Evolutionary conservation across 495 filamentous ascomycete species (phyloP).

Genomic region (Penicilliopsis zonata): DNA sequence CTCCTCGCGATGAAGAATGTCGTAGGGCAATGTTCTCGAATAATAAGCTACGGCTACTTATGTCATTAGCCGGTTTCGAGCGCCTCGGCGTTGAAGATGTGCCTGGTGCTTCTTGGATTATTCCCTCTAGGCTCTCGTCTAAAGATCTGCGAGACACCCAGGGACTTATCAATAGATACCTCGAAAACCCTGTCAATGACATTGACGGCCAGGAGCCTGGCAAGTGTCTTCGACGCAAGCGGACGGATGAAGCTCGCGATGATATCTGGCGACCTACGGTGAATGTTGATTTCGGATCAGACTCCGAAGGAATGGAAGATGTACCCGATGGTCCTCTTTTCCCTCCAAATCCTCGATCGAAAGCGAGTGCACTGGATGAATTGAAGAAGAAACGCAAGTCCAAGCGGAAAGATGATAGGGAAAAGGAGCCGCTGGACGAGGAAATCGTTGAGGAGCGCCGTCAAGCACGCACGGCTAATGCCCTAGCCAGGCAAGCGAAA

Average conservation of each 20-base stretch:
- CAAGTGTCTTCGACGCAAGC: conserved; percentile 63
- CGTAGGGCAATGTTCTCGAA: conserved; percentile 76
- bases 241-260: conserved; percentile 30
- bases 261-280: conserved; percentile 20
- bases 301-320: conserved; percentile 45
- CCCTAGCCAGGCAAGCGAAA: conserved; percentile 53
- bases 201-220: conserved; percentile 56
- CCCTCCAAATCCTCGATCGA: conserved; percentile 37
- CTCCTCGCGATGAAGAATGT: conserved; percentile 53
- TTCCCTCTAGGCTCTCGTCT: conserved; percentile 55
- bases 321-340: conserved; percentile 59
- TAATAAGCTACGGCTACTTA: conserved; percentile 76
- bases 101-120: conserved; percentile 63
- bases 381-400: conserved; percentile 42
- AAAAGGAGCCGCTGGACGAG: conserved; percentile 35
- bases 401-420: conserved; percentile 19
- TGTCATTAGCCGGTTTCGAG: conserved; percentile 63
- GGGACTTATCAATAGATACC: conserved; percentile 53
- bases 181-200: conserved; percentile 61
- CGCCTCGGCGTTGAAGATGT: conserved; percentile 57
- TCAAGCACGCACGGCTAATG: conserved; percentile 39
- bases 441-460: conserved; percentile 37
- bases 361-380: conserved; percentile 34
- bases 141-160: conserved; percentile 49
- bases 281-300: conserved; percentile 47